phyloP scores from a whole-genome alignment of 2,329 filamentous ascomycete genomes.

The Phialophora verrucosa region DNA sequence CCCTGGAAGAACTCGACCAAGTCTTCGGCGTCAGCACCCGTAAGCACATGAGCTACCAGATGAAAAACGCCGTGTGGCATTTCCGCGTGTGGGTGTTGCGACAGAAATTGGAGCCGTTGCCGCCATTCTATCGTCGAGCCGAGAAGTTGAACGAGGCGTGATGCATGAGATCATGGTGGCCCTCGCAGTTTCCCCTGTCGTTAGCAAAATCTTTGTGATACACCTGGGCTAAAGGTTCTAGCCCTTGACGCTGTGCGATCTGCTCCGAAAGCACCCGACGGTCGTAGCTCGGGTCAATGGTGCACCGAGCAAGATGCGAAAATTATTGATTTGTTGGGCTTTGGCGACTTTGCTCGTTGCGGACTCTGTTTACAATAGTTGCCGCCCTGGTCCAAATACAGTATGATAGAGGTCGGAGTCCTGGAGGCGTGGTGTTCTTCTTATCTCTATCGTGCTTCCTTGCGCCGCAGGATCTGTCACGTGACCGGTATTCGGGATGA shows the following conservation, averaged over 20 bases:
- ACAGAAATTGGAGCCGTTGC: constrained; percentile 46
- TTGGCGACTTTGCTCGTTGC: background rate
- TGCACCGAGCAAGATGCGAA: constrained; percentile 1
- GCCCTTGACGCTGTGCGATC: background rate
- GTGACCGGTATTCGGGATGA: constrained; percentile 12
- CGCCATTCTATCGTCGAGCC: constrained; percentile 44
- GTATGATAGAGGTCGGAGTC: background rate
- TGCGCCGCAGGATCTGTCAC: background rate
- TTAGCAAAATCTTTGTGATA: constrained; percentile 6
- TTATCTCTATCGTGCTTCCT: background rate
- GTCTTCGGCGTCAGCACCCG: constrained; percentile 60
- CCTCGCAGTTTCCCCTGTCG: background rate
- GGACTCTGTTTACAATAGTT: background rate
- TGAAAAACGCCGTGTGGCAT: constrained; percentile 49
- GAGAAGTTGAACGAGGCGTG: constrained; percentile 37
- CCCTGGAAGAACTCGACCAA: constrained; percentile 57
- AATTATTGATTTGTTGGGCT: constrained; percentile 2
- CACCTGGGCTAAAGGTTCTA: background rate
- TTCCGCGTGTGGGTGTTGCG: constrained; percentile 49
- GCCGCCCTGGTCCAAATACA: background rate
- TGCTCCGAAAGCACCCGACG: constrained; percentile 1
- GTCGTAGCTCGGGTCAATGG: constrained; percentile 5
- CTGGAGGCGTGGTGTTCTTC: background rate
- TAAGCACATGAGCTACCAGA: constrained; percentile 50
- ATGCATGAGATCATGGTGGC: constrained; percentile 12